phyloP scores from a whole-genome alignment of 257 asterid species.

The Haberlea rhodopensis region DNA sequence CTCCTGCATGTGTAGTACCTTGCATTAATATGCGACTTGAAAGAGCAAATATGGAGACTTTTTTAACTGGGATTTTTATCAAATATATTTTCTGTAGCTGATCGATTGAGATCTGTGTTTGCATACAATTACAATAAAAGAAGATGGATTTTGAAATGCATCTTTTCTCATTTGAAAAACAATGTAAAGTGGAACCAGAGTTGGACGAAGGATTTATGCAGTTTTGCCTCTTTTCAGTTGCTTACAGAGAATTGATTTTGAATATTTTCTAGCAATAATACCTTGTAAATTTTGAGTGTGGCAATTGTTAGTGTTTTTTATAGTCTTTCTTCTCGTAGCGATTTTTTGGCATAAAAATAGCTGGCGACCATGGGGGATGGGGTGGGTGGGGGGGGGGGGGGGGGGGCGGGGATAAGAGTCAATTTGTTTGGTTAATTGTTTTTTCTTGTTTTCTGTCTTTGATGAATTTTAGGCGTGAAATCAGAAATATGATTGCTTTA shows the following conservation, averaged over 20 bases:
- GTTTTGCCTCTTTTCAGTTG: conserved; percentile 4
- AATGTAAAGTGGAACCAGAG: conserved; percentile 8
- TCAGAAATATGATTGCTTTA: conserved; percentile 17
- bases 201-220: conserved; percentile 2
- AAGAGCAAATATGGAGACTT: conserved; percentile 5
- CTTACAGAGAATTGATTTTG: neutral
- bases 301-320: neutral
- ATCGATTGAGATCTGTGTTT: neutral
- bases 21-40: conserved; percentile 8
- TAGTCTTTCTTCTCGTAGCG: neutral
- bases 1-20: neutral
- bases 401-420: conserved; percentile 13
- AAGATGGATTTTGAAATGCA: neutral
- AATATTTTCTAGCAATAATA: neutral
- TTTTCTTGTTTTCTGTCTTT: conserved; percentile 4
- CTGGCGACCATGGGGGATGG: neutral
- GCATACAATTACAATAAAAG: conserved; percentile 4
- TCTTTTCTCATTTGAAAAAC: conserved; percentile 8
- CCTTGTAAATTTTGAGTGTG: conserved; percentile 3
- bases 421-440: conserved; percentile 20
- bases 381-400: neutral
- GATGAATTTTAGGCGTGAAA: conserved; percentile 16
- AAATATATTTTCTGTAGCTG: conserved; percentile 2
- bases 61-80: neutral
- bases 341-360: neutral